These are phyloP conservation scores for Hyparrhenia diplandra DNA, from an alignment of 176 grass and related monocot species.

Conservation along the genomic window DNA sequence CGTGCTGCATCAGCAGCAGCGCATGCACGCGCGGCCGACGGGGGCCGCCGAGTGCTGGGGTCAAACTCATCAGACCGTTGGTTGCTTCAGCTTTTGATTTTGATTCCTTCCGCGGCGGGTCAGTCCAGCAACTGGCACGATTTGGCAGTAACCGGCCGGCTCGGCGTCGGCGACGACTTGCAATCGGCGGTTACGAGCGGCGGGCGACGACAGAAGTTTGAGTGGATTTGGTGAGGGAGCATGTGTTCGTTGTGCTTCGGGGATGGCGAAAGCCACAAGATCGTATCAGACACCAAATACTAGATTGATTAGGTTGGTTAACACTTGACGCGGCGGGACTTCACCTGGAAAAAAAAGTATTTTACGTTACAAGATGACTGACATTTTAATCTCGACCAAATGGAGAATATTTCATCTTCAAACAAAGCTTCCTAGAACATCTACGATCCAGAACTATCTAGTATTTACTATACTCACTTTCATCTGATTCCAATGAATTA, in stretches of 20 bases:
- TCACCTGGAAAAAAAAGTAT: too few relatives aligned
- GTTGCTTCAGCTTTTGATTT: not conserved
- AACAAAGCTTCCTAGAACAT: too few relatives aligned
- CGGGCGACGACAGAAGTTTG: not conserved
- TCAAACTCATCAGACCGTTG: not conserved
- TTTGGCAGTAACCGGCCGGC: not conserved
- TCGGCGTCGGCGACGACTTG: not conserved
- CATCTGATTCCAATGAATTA: too few relatives aligned
- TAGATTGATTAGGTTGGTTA: too few relatives aligned
- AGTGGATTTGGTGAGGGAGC: slow-evolving; percentile 8
- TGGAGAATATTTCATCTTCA: too few relatives aligned
- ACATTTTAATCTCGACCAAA: too few relatives aligned
- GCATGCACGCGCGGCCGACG: too few relatives aligned
- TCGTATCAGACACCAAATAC: not conserved
- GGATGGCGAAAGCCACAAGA: not conserved
- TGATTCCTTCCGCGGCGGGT: not conserved
- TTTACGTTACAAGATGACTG: too few relatives aligned
- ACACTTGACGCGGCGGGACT: too few relatives aligned
- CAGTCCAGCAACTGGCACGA: not conserved
- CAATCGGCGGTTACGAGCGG: not conserved
- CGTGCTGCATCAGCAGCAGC: not conserved
- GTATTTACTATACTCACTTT: too few relatives aligned
- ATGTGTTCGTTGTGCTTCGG: slow-evolving; percentile 10
- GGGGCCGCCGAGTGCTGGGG: not conserved
- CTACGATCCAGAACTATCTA: too few relatives aligned